Evolutionary conservation across 1,284 basidiomycete genomes (phyloP).

Genomic region (Ceratobasidium sp.): DNA sequence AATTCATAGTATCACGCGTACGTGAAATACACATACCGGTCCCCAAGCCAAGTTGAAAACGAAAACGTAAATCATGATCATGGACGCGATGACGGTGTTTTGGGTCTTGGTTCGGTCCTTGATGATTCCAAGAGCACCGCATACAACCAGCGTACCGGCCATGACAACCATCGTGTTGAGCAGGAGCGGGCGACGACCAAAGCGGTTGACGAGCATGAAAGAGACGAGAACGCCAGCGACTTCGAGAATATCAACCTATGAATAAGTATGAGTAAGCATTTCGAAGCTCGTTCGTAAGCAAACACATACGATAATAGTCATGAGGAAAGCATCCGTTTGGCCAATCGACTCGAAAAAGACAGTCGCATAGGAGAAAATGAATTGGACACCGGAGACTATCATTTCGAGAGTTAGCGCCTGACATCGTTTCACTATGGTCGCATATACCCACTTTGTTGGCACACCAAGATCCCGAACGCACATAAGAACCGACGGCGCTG

Average conservation of each 20-base stretch:
- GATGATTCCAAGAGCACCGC: constrained; percentile 50
- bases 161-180: constrained; percentile 53
- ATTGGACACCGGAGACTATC: constrained; percentile 49
- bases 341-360: constrained; percentile 51
- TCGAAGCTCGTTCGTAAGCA: not conserved
- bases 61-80: constrained; percentile 55
- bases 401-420: constrained; percentile 30
- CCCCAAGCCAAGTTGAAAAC: constrained; percentile 56
- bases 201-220: constrained; percentile 54
- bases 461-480: constrained; percentile 53
- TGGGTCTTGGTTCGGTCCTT: constrained; percentile 37
- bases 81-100: constrained; percentile 53
- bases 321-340: constrained; percentile 52
- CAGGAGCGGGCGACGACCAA: constrained; percentile 54
- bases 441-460: constrained; percentile 51
- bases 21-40: constrained; percentile 51
- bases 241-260: constrained; percentile 50
- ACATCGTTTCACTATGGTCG: constrained; percentile 42
- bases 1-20: not conserved
- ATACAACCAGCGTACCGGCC: constrained; percentile 52
- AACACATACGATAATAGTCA: constrained; percentile 51
- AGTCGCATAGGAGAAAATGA: constrained; percentile 50
- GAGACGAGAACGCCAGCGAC: constrained; percentile 52
- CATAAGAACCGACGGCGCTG: constrained; percentile 49
- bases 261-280: too few species aligned